Conservation (phyloP, 495 filamentous ascomycete species). For the Xylaria grammica region DNA sequence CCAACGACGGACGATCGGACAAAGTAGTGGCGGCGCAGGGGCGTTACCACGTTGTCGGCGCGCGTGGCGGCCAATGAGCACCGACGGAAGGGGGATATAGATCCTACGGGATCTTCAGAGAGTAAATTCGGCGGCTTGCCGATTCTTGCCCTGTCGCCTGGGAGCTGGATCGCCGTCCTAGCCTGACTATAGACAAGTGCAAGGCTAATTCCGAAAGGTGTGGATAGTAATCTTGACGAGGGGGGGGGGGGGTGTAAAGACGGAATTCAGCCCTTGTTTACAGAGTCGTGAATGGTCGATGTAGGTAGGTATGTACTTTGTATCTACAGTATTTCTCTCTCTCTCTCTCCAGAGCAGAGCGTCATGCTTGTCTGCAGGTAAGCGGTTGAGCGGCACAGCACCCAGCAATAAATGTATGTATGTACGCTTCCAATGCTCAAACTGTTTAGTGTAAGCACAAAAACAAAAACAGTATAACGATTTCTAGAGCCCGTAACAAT, state of each 20-base stretch:
- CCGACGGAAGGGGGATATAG: neutral
- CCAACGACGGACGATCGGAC: neutral
- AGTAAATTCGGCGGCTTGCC: constrained; percentile 16
- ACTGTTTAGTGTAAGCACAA: neutral
- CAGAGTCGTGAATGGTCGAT: constrained; percentile 9
- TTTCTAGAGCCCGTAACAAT: neutral
- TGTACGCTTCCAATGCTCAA: neutral
- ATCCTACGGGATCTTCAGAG: constrained; percentile 15
- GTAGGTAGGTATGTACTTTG: neutral
- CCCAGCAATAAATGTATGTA: constrained; percentile 10
- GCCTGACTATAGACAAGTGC: constrained; percentile 8
- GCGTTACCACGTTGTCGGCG: constrained; percentile 20
- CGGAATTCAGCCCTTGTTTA: neutral
- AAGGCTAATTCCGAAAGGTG: constrained; percentile 15
- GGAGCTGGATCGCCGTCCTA: constrained; percentile 17
- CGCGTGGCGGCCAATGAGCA: constrained; percentile 17
- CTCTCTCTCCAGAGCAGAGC: neutral
- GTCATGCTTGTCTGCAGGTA: constrained; percentile 12
- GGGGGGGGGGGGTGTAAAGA: neutral
- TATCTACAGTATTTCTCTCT: neutral
- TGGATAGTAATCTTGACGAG: constrained; percentile 21
- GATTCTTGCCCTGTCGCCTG: neutral
- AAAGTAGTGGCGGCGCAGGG: neutral
- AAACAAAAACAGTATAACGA: neutral
- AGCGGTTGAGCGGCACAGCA: neutral